These are phyloP conservation scores for Skeletonema marinoi DNA, from an alignment of 108 stramenopile genomes.

Conservation along the genomic window DNA sequence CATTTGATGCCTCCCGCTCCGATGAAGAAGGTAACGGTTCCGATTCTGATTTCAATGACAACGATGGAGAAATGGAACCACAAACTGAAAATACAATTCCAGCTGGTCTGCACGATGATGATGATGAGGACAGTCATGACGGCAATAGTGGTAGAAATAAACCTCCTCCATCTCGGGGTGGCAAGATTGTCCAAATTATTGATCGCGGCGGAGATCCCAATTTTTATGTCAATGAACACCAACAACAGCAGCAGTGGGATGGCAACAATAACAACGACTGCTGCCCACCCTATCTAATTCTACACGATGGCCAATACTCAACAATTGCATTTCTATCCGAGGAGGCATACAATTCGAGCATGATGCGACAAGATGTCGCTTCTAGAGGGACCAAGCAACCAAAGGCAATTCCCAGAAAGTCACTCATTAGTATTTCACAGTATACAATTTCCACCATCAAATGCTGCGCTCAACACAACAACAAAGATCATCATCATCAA, in stretches of 20 bases:
- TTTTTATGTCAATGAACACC: neutral
- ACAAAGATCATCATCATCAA: neutral
- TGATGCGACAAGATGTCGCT: neutral
- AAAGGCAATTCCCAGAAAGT: neutral
- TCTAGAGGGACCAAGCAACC: neutral
- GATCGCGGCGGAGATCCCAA: conserved; percentile 14
- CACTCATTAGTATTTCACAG: conserved; percentile 10
- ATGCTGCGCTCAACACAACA: neutral
- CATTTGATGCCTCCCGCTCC: neutral
- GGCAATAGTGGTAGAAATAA: neutral
- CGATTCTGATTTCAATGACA: neutral
- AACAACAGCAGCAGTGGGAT: neutral
- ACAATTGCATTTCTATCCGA: conserved; percentile 26
- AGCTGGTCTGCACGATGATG: conserved; percentile 5
- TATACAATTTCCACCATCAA: conserved; percentile 34
- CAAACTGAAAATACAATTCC: conserved; percentile 38
- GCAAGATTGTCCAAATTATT: conserved; percentile 38
- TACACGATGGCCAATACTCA: conserved; percentile 32
- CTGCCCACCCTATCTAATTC: conserved; percentile 33
- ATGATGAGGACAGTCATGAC: neutral
- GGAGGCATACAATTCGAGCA: conserved; percentile 1
- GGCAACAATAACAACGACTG: neutral
- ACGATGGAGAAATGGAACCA: neutral
- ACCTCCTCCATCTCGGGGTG: conserved; percentile 21
- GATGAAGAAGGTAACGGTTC: neutral